A percentile compares a stretch with the other conserved stretches of the same genome.
Conservation (phyloP, 371 early-diverging fungal species). For the Zychaea mexicana region DNA sequence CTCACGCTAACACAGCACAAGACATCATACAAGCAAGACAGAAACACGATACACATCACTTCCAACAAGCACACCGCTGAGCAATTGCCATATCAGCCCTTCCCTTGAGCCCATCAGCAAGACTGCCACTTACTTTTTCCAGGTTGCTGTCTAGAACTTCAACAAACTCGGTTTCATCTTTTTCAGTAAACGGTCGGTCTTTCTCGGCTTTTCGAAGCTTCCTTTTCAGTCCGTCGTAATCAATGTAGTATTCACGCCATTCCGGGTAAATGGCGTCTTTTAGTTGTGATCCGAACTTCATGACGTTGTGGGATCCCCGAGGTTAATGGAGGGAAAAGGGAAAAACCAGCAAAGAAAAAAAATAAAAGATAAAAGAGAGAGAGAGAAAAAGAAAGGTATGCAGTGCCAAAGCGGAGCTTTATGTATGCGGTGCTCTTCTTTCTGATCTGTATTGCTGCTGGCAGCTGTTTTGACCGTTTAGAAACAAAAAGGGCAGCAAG, state of each 20-base stretch:
- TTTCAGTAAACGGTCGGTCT: slow-evolving; percentile 60
- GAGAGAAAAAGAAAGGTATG: slow-evolving; percentile 7
- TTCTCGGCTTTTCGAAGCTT: slow-evolving; percentile 76
- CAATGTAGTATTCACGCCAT: slow-evolving; percentile 91
- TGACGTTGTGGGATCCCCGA: slow-evolving; percentile 29
- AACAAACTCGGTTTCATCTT: slow-evolving; percentile 88
- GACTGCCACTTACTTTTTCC: slow-evolving; percentile 81
- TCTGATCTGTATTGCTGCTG: background rate
- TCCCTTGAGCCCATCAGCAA: background rate
- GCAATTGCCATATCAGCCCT: background rate
- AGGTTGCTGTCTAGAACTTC: slow-evolving; percentile 87
- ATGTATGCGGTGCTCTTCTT: background rate
- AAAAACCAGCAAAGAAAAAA: slow-evolving; percentile 5
- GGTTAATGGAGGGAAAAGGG: background rate
- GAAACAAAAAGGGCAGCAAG: too few relatives aligned
- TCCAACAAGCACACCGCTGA: background rate
- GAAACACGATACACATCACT: too few relatives aligned
- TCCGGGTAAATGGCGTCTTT: slow-evolving; percentile 81
- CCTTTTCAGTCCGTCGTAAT: slow-evolving; percentile 89
- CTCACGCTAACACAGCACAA: too few relatives aligned
- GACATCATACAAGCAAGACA: too few relatives aligned
- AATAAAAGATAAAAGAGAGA: slow-evolving; percentile 9
- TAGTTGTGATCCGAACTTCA: slow-evolving; percentile 96
- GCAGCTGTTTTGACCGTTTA: too few relatives aligned
- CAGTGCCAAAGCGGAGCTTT: background rate